These are phyloP conservation scores for Parastagonospora nodorum DNA, from an alignment of 2,329 filamentous ascomycete genomes.

Conservation along the genomic window DNA sequence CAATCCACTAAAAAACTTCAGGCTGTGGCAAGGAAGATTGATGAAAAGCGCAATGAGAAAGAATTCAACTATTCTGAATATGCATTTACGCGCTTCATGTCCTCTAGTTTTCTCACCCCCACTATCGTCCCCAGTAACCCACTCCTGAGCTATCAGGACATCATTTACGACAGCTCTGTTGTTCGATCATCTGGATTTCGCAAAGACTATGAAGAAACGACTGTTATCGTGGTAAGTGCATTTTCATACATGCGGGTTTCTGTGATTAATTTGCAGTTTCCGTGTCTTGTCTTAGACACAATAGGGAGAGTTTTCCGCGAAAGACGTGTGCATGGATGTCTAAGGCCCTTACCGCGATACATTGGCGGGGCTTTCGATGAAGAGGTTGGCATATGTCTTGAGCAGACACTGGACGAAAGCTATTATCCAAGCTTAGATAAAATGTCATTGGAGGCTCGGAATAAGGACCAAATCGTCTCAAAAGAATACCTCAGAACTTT, in stretches of 20 bases:
- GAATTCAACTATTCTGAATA: no score
- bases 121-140: not conserved
- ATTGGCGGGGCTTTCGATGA: not conserved
- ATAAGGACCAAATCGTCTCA: constrained; percentile 2
- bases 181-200: not conserved
- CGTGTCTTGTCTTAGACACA: not conserved
- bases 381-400: not conserved
- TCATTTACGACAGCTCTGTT: not conserved
- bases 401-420: constrained; percentile 3
- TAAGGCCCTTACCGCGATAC: not conserved
- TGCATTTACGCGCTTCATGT: no score
- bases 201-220: not conserved
- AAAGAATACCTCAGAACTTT: not conserved
- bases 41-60: no score
- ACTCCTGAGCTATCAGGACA: not conserved
- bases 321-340: not conserved
- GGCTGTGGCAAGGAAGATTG: not conserved
- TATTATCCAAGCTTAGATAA: constrained; percentile 1
- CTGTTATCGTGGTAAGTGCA: not conserved
- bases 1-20: no score
- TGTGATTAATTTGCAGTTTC: not conserved
- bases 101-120: not conserved
- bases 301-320: not conserved
- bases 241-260: no score
- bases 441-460: not conserved